Percentiles rank a stretch among this genome's conserved stretches.
Evolutionary conservation across 83 land plant genomes (phyloP).

Genomic region (Thuja plicata): DNA sequence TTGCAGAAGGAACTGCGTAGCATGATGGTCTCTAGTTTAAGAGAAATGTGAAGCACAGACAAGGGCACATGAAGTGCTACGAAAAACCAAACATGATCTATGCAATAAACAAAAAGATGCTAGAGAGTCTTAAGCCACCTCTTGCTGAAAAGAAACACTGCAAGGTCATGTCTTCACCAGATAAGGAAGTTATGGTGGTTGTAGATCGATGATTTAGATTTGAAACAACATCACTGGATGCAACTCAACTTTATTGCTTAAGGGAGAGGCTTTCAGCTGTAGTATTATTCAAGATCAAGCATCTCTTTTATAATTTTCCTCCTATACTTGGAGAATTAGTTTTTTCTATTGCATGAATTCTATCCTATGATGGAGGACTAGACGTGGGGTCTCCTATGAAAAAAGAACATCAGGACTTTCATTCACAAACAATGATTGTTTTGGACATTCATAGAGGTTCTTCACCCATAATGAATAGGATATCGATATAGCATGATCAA

Average conservation of each 20-base stretch:
- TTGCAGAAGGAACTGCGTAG: too few species aligned
- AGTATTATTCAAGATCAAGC: constrained; percentile 69
- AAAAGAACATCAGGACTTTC: not conserved
- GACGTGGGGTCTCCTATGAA: not conserved
- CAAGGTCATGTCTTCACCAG: constrained; percentile 71
- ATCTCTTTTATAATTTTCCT: constrained; percentile 66
- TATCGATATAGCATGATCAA: not conserved
- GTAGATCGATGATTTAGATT: constrained; percentile 86
- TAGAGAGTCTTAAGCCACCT: constrained; percentile 22
- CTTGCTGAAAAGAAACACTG: constrained; percentile 28
- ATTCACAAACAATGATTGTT: constrained; percentile 6
- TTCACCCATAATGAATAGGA: not conserved
- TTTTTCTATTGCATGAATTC: constrained; percentile 65
- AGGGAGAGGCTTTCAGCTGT: constrained; percentile 82
- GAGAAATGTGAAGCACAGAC: too few species aligned
- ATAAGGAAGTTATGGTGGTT: constrained; percentile 58
- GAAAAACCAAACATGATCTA: too few species aligned
- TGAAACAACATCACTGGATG: constrained; percentile 77
- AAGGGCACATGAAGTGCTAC: too few species aligned
- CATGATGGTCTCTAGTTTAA: too few species aligned
- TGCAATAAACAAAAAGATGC: too few species aligned
- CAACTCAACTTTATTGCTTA: constrained; percentile 86
- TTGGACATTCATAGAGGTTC: not conserved
- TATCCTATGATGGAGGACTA: constrained; percentile 71
- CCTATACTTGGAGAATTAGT: constrained; percentile 66